Base-by-base conservation (phyloP, 23 red algal genomes). In the Agarophyton chilense region DNA sequence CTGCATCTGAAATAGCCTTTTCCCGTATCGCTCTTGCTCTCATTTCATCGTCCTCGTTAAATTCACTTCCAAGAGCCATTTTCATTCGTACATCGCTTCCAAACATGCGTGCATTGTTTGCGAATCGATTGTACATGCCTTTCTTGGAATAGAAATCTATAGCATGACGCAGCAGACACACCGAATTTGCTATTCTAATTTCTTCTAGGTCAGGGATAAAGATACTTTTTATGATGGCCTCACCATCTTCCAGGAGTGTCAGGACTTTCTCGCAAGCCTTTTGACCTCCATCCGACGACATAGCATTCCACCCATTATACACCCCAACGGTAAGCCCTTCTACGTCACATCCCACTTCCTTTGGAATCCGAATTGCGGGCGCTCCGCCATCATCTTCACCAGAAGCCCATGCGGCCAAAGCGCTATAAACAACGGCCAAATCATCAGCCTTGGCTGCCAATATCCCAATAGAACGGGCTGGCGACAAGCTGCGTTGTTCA, bases 381-480 rank as follows among this genome's bases (percentile, higher is more conserved):
- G 43, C 40, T 26, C 68, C 68, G 9, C 68, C 68, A 35, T 43
- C 40, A 74, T 25, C 25, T 13, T 43, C n/a, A 25, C 14, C 43
- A 47, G 68, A 49, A 47, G 68, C 68, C 68, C 68, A 74, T 9
- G 68, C 68, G 24, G 68, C 68, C 24, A 74, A 36, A 6, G 56
- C 52, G 21, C 32, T 7, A 50, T 81, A 62, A 39, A 57, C 26
- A 42, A 81, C 50, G 2, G 77, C 51, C 38, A 81, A 62, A 34
- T 81, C 77, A 61, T 61, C 77, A 35, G 56, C 52, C 45, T 46
- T 72, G 17, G 82, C 82, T 13, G 65, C 43, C 11, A 55, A 24
- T 29, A 57, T 49, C 16, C 68, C 68, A 25, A 74, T n/a, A 49
- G 40, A 46, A 26, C 68, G 68, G 25, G 41, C 68, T 17, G 68